Base-by-base conservation (phyloP, 352 stramenopile genomes). In the Pythium insidiosum region DNA sequence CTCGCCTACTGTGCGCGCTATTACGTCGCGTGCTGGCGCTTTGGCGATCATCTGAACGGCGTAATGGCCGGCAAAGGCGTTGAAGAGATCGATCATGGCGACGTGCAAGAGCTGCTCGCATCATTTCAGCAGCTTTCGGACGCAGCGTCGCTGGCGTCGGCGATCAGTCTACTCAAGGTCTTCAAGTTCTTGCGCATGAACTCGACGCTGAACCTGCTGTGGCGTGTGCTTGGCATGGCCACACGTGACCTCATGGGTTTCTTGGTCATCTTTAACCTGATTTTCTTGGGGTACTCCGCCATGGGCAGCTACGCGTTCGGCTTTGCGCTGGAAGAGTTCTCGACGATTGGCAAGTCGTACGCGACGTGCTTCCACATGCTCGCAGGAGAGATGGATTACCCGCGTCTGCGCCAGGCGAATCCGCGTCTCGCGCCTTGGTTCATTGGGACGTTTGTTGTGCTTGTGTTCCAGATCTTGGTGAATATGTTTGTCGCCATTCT, bases 131-230 rank as follows among this genome's bases (percentile, higher is more conserved):
- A 77, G 25, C 58, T 94, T 5, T 79, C 78, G 0, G 82, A 94
- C 49, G 53, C 88, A 25, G 73, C 79, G 10, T 84, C 82, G 4
- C 47, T 92, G 5, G 72, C 66, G 10, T 85, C 75, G 18, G 77
- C 74, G 4, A 78, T 94, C 49, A 87, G 73, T 63, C 53, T 94
- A 24, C 66, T 92, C 42, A 91, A 90, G 41, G 78, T 94, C 11
- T 94, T 94, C 52, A 92, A 92, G 55, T 94, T 91, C 42, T 63
- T 94, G 53, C 82, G 82, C 35, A 91, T 94, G 82, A 94, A 94
- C 43, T 88, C 82, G 55, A 91, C 77, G 40, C 44, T 94, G 19
- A 94, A 92, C 44, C 43, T 94, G 50, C 62, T 94, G 19, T 94
- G 82, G 82, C 73, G 73, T 35, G 75, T 90, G 30, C 43, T 94